Conservation (phyloP, 352 stramenopile species). For the Thraustochytrium sp. region DNA sequence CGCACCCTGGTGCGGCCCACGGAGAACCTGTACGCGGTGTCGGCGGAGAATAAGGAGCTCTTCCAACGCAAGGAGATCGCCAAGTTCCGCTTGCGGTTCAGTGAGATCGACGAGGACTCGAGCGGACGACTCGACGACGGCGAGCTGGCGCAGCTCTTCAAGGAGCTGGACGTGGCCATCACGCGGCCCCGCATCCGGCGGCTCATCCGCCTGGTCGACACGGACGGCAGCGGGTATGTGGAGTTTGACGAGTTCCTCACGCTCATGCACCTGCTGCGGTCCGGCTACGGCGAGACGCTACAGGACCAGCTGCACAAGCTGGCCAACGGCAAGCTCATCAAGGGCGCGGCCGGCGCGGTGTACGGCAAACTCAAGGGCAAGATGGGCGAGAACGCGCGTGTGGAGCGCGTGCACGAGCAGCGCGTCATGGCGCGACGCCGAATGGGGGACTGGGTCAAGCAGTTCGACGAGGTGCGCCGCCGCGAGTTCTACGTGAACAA, state of each 20-base stretch:
- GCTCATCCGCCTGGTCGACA: not conserved
- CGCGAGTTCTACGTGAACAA: conserved; percentile 21
- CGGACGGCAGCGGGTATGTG: not conserved
- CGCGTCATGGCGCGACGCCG: not conserved
- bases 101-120: conserved; percentile 14
- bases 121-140: not conserved
- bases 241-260: conserved; percentile 39
- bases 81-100: conserved; percentile 11
- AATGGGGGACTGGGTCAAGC: conserved; percentile 24
- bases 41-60: conserved; percentile 6
- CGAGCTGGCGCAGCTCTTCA: conserved; percentile 5
- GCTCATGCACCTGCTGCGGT: not conserved
- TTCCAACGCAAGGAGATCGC: conserved; percentile 19
- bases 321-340: not conserved
- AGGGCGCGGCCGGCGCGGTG: not conserved
- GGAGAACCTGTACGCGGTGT: not conserved
- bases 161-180: not conserved
- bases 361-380: not conserved
- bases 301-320: not conserved
- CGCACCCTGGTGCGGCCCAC: not conserved
- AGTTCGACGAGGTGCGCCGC: conserved; percentile 14
- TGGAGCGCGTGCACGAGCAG: conserved; percentile 26
- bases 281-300: not conserved
- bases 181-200: not conserved
- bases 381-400: not conserved